phyloP scores from a whole-genome alignment of 176 grass and related monocot genomes.

The Puccinellia tenuiflora region DNA sequence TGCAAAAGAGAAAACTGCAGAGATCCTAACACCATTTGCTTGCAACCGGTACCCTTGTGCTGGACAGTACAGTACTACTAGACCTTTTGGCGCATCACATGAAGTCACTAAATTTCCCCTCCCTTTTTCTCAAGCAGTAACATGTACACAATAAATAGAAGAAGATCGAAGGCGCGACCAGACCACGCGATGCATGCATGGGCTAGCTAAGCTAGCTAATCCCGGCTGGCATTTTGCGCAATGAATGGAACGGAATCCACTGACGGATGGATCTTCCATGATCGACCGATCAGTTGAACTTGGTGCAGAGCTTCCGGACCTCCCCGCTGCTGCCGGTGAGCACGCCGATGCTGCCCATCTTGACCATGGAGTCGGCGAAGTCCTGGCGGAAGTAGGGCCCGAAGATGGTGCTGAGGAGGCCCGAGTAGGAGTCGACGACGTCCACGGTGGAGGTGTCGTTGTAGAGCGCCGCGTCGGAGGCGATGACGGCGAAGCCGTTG shows the following conservation, averaged over 20 bases:
- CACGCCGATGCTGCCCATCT: slow-evolving; percentile 71
- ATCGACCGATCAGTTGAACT: slow-evolving; percentile 49
- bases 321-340: slow-evolving; percentile 43
- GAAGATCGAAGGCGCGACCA: slow-evolving; percentile 11
- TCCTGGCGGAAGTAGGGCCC: slow-evolving; percentile 65
- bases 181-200: slow-evolving; percentile 12
- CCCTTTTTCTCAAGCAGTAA: not conserved
- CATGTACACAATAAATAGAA: slow-evolving; percentile 28
- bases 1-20: slow-evolving; percentile 7
- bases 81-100: not conserved
- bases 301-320: slow-evolving; percentile 65
- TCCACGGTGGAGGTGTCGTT: slow-evolving; percentile 48
- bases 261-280: not conserved
- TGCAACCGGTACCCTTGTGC: too few species aligned
- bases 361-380: slow-evolving; percentile 69
- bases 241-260: slow-evolving; percentile 23
- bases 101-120: not conserved
- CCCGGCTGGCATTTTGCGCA: not conserved
- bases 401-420: slow-evolving; percentile 33
- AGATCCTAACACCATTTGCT: not conserved
- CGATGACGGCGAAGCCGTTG: slow-evolving; percentile 62
- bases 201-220: not conserved
- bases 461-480: slow-evolving; percentile 76
- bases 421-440: slow-evolving; percentile 80
- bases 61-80: not conserved